Evolutionary conservation across 768 basidiomycete species (phyloP), one percentile per base, ranked within the genome.

Genomic region (Mycena alexandri): DNA sequence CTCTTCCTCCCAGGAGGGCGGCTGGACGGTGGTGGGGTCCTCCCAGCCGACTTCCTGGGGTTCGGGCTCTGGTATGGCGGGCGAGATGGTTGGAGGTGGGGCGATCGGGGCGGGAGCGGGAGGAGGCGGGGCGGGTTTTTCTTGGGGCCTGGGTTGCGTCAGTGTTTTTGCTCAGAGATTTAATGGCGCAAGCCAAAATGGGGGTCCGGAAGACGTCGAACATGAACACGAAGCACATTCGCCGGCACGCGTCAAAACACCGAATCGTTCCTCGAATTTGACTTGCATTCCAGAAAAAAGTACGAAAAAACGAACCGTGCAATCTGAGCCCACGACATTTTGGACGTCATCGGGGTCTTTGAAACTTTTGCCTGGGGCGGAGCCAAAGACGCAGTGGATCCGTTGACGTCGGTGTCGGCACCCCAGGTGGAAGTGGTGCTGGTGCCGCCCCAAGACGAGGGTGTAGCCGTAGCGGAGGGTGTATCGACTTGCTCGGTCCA

Each of bases 291-390:
- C 7, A 65, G 34, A 29, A 25, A 65, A 44, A 44, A 67, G n/a
- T n/a, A n/a, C n/a, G n/a, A 50, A 36, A 56, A 33, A 63, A 79
- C 85, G 9, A 74, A 91, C 93, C 90, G 84, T 69, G 93, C 93
- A 75, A 95, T 84, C 73, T 95, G 91, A 10, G 93, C 93, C 93
- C 93, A 95, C 41, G 93, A 94, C 66, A 92, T 78, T 81, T 93
- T 93, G 10, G 91, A 89, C 14, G 87, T 91, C 33, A 90, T 88
- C 47, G 92, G 91, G 13, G 86, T 82, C 79, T 89, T 74, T 43
- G 78, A 71, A 63, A 73, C 77, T 70, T 79, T 84, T 70, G 67
- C 75, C 21, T 77, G 61, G n/a, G 79, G 73, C 14, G 62, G 70
- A 38, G 70, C 48, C 38, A 74, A 75, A 22, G 75, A 67, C n/a